phyloP scores from a whole-genome alignment of 805 yeast species.

The Schwanniomyces occidentalis region DNA sequence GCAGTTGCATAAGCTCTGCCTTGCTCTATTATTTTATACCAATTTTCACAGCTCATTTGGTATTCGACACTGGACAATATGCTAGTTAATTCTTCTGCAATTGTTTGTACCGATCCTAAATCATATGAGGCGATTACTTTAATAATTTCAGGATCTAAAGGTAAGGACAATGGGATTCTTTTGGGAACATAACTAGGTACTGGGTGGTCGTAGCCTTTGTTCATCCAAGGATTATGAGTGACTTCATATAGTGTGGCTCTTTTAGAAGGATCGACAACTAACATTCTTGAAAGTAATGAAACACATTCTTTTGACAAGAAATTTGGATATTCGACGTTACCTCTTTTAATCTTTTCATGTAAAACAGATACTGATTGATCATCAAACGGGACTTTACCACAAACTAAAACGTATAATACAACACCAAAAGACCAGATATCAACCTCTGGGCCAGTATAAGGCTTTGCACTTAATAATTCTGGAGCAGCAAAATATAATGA shows the following conservation, averaged over 20 bases:
- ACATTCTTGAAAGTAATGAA: slow-evolving; percentile 79
- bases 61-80: slow-evolving; percentile 69
- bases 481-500: slow-evolving; percentile 98
- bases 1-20: slow-evolving; percentile 39
- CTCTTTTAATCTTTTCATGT: slow-evolving; percentile 91
- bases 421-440: slow-evolving; percentile 99
- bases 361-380: slow-evolving; percentile 89
- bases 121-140: slow-evolving; percentile 77
- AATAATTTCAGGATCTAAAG: slow-evolving; percentile 66
- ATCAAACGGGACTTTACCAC: slow-evolving; percentile 98
- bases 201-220: slow-evolving; percentile 75
- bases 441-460: slow-evolving; percentile 95
- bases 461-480: slow-evolving; percentile 86
- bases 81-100: slow-evolving; percentile 54
- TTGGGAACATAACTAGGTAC: slow-evolving; percentile 73
- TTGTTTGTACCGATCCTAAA: slow-evolving; percentile 66
- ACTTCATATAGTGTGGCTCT: slow-evolving; percentile 82
- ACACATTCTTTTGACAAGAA: slow-evolving; percentile 78
- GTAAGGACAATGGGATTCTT: slow-evolving; percentile 71
- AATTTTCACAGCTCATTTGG: slow-evolving; percentile 56
- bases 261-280: slow-evolving; percentile 82
- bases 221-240: slow-evolving; percentile 92
- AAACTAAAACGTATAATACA: slow-evolving; percentile 88
- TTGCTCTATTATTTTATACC: slow-evolving; percentile 51
- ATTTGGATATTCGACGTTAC: slow-evolving; percentile 87